These are phyloP conservation scores for Sphaerulina populicola DNA, from an alignment of 2,329 filamentous ascomycete species.

Conservation along the genomic window DNA sequence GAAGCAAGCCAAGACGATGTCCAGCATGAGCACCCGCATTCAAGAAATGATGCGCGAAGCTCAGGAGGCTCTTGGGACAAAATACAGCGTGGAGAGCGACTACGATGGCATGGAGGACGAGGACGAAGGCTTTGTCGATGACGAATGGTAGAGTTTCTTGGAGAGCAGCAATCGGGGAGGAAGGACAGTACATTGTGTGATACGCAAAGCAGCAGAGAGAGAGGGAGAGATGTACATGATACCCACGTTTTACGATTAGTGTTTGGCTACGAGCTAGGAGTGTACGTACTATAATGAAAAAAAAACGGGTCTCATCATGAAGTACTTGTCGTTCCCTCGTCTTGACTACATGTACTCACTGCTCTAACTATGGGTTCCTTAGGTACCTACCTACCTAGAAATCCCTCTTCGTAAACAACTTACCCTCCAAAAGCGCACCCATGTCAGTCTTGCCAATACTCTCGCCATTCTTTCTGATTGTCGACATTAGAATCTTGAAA, in stretches of 20 bases:
- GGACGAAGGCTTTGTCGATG: conserved; percentile 29
- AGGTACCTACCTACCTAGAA: neutral
- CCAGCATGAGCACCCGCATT: conserved; percentile 68
- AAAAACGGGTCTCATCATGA: too few relatives aligned
- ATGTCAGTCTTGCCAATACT: conserved; percentile 26
- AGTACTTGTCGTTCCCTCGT: too few relatives aligned
- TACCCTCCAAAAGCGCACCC: conserved; percentile 20
- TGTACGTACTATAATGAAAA: too few relatives aligned
- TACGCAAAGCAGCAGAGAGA: neutral
- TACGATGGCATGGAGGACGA: conserved; percentile 29
- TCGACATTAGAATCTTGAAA: conserved; percentile 20
- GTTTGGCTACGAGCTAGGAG: neutral
- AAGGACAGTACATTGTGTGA: neutral
- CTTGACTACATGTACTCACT: too few relatives aligned
- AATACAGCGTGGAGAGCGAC: conserved; percentile 34
- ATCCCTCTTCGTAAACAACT: conserved; percentile 1
- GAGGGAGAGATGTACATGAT: neutral
- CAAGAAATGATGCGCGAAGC: conserved; percentile 84
- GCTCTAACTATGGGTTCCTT: too few relatives aligned
- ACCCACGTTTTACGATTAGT: neutral
- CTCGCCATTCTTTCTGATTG: conserved; percentile 22
- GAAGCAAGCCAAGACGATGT: conserved; percentile 68
- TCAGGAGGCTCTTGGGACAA: conserved; percentile 65
- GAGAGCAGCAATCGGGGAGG: neutral
- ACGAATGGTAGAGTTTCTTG: conserved; percentile 18